Percentiles rank a stretch among this genome's conserved stretches.
Evolutionary conservation across 1,284 basidiomycete species (phyloP).

Genomic region (Moesziomyces sp.): DNA sequence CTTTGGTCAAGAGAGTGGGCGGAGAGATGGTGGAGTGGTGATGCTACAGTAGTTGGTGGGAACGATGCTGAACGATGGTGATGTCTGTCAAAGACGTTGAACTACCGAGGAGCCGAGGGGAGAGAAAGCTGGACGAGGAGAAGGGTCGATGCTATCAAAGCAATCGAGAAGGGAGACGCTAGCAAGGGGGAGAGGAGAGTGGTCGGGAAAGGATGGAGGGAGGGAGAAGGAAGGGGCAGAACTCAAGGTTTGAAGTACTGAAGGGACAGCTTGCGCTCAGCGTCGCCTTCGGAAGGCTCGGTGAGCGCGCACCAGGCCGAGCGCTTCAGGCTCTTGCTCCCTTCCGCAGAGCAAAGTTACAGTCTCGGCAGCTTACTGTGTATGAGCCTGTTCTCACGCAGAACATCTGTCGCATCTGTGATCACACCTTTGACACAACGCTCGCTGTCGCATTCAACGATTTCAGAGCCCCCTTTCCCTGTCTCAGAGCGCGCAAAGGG

Average conservation of each 20-base stretch:
- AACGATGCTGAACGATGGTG: conserved; percentile 32
- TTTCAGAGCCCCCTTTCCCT: too few relatives aligned
- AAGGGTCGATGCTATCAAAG: conserved; percentile 40
- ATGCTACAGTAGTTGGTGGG: conserved; percentile 33
- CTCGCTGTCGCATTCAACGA: too few relatives aligned
- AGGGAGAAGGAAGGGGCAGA: background rate
- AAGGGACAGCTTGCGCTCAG: conserved; percentile 5
- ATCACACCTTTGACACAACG: conserved; percentile 10
- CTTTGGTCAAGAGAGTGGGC: background rate
- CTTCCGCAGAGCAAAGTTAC: too few relatives aligned
- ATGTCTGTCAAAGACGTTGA: conserved; percentile 43
- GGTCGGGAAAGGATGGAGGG: conserved; percentile 5
- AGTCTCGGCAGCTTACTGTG: too few relatives aligned
- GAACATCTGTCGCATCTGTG: background rate
- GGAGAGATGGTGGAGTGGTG: background rate
- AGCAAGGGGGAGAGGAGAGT: conserved; percentile 5
- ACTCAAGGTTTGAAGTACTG: background rate
- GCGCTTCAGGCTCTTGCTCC: background rate
- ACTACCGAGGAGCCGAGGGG: conserved; percentile 20
- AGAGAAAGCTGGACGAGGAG: conserved; percentile 1
- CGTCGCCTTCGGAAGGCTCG: conserved; percentile 16
- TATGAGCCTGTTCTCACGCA: too few relatives aligned
- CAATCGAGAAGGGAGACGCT: conserved; percentile 15
- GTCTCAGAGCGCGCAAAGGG: too few relatives aligned
- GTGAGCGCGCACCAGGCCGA: conserved; percentile 8